These are phyloP conservation scores for Calonectria pauciramosa DNA, from an alignment of 2,329 filamentous ascomycete genomes.

Conservation along the genomic window DNA sequence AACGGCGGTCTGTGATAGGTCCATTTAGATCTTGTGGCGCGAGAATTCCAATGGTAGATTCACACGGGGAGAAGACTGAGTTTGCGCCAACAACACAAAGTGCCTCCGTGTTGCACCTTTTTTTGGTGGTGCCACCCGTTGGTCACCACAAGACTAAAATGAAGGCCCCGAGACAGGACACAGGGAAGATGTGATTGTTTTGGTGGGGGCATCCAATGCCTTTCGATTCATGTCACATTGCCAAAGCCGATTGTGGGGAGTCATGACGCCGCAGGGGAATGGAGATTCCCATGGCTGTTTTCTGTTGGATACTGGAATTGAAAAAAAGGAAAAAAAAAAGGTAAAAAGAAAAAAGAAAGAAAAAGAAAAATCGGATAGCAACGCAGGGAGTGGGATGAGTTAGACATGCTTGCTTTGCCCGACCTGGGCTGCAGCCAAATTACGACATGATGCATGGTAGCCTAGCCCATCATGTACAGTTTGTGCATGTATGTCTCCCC, in stretches of 20 bases:
- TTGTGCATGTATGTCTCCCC: background rate
- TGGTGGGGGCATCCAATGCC: background rate
- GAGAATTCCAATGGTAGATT: background rate
- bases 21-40: background rate
- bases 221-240: slow-evolving; percentile 8
- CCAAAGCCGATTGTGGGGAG: background rate
- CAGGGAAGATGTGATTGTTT: background rate
- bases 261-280: background rate
- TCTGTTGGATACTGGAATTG: background rate
- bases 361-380: background rate
- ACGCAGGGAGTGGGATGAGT: background rate
- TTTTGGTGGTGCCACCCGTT: background rate
- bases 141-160: background rate
- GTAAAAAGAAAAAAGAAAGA: background rate
- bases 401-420: background rate
- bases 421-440: background rate
- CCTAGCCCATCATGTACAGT: background rate
- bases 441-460: slow-evolving; percentile 6
- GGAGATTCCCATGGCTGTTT: background rate
- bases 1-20: slow-evolving; percentile 6
- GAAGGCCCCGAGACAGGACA: background rate
- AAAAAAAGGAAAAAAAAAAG: background rate
- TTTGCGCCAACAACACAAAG: background rate
- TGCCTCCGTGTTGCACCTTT: background rate
- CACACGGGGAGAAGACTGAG: background rate